These are phyloP conservation scores for Leavenworthia alabamica DNA, from an alignment of 345 rosid genomes.

Conservation along the genomic window DNA sequence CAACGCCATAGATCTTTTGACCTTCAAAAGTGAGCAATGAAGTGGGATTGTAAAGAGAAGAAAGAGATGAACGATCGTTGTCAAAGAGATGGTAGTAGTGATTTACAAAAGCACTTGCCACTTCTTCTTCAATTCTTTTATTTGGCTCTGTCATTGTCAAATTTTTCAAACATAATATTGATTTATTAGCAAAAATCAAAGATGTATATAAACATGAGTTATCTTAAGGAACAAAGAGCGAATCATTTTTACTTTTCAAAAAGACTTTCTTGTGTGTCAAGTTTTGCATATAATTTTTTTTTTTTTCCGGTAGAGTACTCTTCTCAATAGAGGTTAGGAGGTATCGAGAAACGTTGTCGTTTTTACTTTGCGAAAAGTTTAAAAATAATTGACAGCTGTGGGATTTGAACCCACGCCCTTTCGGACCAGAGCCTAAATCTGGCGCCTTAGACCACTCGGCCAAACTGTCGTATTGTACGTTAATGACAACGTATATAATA, in stretches of 20 bases:
- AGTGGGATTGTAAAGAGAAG: constrained; percentile 49
- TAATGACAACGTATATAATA: too few species aligned
- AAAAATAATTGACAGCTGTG: constrained; percentile 64
- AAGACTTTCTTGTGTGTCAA: constrained; percentile 1
- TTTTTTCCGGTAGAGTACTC: not conserved
- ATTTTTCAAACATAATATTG: not conserved
- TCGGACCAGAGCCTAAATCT: constrained; percentile 99
- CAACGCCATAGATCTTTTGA: constrained; percentile 47
- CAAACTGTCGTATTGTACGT: constrained; percentile 49
- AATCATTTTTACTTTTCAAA: too few species aligned
- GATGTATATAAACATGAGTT: constrained; percentile 26
- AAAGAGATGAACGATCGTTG: constrained; percentile 43
- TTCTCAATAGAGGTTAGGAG: too few species aligned
- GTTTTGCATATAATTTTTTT: constrained; percentile 1
- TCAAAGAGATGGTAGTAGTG: constrained; percentile 76
- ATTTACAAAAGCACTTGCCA: constrained; percentile 71
- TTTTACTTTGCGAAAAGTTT: too few species aligned
- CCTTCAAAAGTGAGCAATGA: constrained; percentile 89
- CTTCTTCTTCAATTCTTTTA: constrained; percentile 43
- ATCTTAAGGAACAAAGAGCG: too few species aligned
- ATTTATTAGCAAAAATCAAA: constrained; percentile 2
- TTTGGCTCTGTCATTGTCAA: constrained; percentile 42
- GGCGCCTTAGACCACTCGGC: constrained; percentile 99
- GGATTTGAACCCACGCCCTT: constrained; percentile 99
- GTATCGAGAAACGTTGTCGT: too few species aligned